Base-by-base conservation (phyloP, 306 rosid genomes). In the Medicago lupulina region DNA sequence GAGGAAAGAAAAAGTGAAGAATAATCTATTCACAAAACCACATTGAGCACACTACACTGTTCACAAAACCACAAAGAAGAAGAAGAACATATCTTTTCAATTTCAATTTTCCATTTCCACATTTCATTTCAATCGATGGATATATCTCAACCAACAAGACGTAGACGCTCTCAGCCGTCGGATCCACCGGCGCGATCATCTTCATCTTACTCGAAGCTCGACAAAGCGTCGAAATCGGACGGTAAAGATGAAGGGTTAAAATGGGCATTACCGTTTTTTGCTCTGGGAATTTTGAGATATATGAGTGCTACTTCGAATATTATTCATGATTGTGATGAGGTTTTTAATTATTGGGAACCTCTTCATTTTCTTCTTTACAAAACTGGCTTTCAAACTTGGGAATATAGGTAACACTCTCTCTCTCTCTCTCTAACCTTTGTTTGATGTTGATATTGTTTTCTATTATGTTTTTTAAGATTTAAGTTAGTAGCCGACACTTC, bases 331-430 rank as follows among this genome's bases (percentile, higher is more conserved):
- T 96, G 99, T 75, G 99, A 96, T 58, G 99, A 96, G 75, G 98
- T 96, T 80, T 96, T 90, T 88, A 96, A 92, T 84, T 92, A 96
- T 79, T 96, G 98, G 99, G 99, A 92, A 53, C 99, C 99, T 57
- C 93, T 95, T 58, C 99, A 95, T 85, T 95, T n/a, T 77, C 97
- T 95, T 79, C 96, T 95, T 75, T 90, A 87, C 86, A 92, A 89
- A 90, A 86, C 93, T 85, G 97, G 97, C 31, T 95, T 95, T 75
- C 99, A 95, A 16, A 95, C 99, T 16, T 95, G 99, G 99, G 99
- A 95, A 82, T 96, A 96, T 80, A 90, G 98, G 97, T 77, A 40
- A 51, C 44, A 1, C 31, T 0, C 16, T 57, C 18, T 46, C 28
- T 25, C 3, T 25, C 28, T 21, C 23, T 21, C 11, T 28, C 8